A percentile compares a stretch with the other conserved stretches of the same genome.
Evolutionary conservation across 768 basidiomycete species (phyloP).

Genomic region (Pleurotus ostreatus): DNA sequence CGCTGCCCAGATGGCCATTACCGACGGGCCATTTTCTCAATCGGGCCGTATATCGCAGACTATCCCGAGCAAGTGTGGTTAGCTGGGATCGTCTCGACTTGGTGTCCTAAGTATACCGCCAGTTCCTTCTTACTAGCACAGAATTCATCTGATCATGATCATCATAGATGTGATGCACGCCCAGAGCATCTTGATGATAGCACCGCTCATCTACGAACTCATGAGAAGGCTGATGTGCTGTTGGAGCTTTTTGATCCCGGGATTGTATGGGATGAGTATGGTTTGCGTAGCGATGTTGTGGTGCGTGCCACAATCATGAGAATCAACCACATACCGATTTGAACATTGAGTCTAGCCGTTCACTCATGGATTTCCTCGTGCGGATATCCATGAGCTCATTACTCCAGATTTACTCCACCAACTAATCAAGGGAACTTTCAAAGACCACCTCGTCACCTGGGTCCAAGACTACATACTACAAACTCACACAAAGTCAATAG

Average conservation of each 20-base stretch:
- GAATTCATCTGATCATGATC: not conserved
- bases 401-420: conserved; percentile 34
- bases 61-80: conserved; percentile 23
- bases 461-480: conserved; percentile 23
- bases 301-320: conserved; percentile 10
- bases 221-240: conserved; percentile 21
- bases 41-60: conserved; percentile 26
- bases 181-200: conserved; percentile 13
- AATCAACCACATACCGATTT: conserved; percentile 6
- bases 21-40: conserved; percentile 17
- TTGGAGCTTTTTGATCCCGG: conserved; percentile 21
- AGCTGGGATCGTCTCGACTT: conserved; percentile 19
- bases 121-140: too few relatives aligned
- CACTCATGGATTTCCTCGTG: conserved; percentile 26
- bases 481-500: conserved; percentile 14
- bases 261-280: conserved; percentile 29
- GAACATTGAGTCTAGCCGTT: conserved; percentile 21
- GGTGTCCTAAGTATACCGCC: conserved; percentile 23
- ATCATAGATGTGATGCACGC: conserved; percentile 11
- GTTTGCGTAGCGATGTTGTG: conserved; percentile 25
- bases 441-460: conserved; percentile 37
- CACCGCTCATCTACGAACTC: conserved; percentile 12
- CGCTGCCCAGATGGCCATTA: conserved; percentile 23
- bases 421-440: conserved; percentile 37
- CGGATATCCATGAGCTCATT: conserved; percentile 30